Evolutionary conservation across 2,329 filamentous ascomycete genomes (phyloP), one percentile per base, ranked within the genome.

Genomic region (Conoideocrella luteorostrata): DNA sequence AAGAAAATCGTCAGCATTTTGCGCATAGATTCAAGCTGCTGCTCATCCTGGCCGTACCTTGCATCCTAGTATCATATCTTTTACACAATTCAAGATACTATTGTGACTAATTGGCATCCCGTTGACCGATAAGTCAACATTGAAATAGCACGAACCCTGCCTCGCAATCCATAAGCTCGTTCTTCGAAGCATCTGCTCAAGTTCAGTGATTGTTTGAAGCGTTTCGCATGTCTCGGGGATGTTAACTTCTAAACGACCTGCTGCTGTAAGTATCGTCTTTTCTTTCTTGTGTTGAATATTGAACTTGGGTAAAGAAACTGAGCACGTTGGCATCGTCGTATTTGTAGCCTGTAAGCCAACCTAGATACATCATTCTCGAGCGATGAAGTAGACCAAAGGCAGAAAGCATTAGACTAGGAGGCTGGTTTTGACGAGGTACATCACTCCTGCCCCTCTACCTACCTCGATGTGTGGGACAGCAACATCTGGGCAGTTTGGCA

Each of bases 131-230:
- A 66, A 10, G 1, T 54, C 54, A 21, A 62, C n/a, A 5, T 55
- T 48, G 13, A 66, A 49, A 32, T 51, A 52, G 40, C 62, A 66
- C 10, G 49, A 41, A 1, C 60, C 54, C 6, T 46, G 50, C n/a
- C 60, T 57, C 10, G 53, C 50, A 24, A 64, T 57, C 65, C 65
- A 67, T 20, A 66, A 41, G 28, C 59, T 53, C 2, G 47, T 37
- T 9, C 56, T 45, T 15, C 36, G 46, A 13, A 57, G 47, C 1
- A 54, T 33, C 0, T 49, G 41, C 1, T 52, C 37, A 13, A 67
- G 52, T 4, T 63, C 50, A 12, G 49, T 48, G 5, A 50, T 44
- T 2, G 51, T 56, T 12, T 45, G 21, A 11, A 56, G 40, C 4
- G 17, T 4, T 10, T 36, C 33, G 17, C 43, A n/a, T 7, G 37